Conservation (phyloP, 2,329 filamentous ascomycete species). For the Claviceps spartinae region DNA sequence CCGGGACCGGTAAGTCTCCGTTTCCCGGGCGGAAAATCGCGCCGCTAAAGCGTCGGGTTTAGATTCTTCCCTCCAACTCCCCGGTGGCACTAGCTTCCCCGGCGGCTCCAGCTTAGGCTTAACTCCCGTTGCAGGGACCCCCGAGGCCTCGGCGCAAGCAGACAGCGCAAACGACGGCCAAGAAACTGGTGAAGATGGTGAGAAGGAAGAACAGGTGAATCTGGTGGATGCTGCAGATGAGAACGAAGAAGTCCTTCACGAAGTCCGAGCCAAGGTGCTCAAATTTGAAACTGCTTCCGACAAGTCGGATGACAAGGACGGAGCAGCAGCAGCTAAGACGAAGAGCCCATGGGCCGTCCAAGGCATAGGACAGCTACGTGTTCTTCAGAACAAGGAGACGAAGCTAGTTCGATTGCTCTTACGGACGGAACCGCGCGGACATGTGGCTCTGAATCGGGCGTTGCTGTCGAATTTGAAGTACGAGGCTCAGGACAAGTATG, state of each 20-base stretch:
- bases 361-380: conserved; percentile 56
- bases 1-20: conserved; percentile 33
- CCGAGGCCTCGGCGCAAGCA: conserved; percentile 37
- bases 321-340: conserved; percentile 28
- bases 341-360: conserved; percentile 52
- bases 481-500: conserved; percentile 44
- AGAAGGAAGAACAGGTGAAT: conserved; percentile 55
- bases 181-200: conserved; percentile 41
- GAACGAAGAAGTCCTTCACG: conserved; percentile 56
- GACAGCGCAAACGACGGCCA: conserved; percentile 25
- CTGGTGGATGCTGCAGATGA: conserved; percentile 56
- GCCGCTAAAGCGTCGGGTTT: conserved; percentile 32
- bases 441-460: conserved; percentile 57
- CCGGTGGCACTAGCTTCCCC: conserved; percentile 39
- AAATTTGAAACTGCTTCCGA: conserved; percentile 41
- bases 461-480: conserved; percentile 51
- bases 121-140: conserved; percentile 44
- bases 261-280: conserved; percentile 56
- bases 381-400: conserved; percentile 61
- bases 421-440: conserved; percentile 61
- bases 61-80: conserved; percentile 44
- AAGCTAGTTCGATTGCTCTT: conserved; percentile 54
- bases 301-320: conserved; percentile 15
- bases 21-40: conserved; percentile 28
- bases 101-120: conserved; percentile 48